phyloP scores from a whole-genome alignment of 108 stramenopile species.

The Stephanodiscus triporus region DNA sequence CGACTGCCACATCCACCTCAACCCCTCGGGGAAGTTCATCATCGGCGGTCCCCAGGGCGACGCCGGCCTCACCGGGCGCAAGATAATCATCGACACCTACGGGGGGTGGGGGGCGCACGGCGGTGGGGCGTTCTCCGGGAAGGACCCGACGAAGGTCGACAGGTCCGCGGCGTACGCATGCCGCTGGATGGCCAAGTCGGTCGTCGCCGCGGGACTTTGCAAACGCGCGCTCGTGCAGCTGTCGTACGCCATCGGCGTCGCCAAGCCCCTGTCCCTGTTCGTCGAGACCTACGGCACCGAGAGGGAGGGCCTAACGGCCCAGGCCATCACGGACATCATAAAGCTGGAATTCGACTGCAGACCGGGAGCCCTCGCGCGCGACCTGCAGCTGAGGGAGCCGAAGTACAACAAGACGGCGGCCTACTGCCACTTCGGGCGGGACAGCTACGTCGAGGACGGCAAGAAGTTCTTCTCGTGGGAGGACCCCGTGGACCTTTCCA shows the following conservation, averaged over 20 bases:
- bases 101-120: constrained; percentile 99
- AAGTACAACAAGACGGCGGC: constrained; percentile 95
- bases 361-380: constrained; percentile 92
- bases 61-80: constrained; percentile 96
- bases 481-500: constrained; percentile 77
- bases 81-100: constrained; percentile 99
- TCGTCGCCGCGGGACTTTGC: constrained; percentile 92
- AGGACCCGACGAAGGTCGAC: constrained; percentile 98
- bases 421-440: constrained; percentile 96
- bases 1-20: constrained; percentile 95
- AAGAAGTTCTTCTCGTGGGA: constrained; percentile 97
- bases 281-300: constrained; percentile 96
- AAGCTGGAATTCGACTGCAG: constrained; percentile 94
- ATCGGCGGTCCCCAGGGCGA: constrained; percentile 98
- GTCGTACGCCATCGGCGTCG: constrained; percentile 96
- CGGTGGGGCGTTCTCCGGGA: constrained; percentile 97
- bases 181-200: constrained; percentile 97
- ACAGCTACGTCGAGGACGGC: constrained; percentile 59
- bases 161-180: constrained; percentile 96
- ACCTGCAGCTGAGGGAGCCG: constrained; percentile 87
- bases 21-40: constrained; percentile 95
- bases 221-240: constrained; percentile 94
- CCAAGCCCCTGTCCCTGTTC: constrained; percentile 93
- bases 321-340: constrained; percentile 91
- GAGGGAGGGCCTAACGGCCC: constrained; percentile 87